Evolutionary conservation across 1,284 basidiomycete genomes (phyloP).

Genomic region (Puccinia polysora): DNA sequence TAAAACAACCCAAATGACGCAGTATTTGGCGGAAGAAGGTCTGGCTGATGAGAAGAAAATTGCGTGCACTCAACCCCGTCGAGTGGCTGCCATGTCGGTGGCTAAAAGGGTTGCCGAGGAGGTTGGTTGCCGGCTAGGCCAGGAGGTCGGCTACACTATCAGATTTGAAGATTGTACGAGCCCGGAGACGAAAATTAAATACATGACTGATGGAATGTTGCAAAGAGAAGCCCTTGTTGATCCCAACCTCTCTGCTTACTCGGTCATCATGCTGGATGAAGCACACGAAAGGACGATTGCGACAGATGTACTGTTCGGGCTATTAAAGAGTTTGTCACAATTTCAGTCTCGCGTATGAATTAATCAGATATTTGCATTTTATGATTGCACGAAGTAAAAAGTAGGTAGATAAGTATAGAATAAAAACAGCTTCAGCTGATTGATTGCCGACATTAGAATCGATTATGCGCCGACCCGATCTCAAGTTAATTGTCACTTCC

Average conservation of each 20-base stretch:
- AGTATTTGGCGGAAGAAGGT: slow-evolving; percentile 83
- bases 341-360: not conserved
- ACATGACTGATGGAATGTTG: slow-evolving; percentile 99
- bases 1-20: slow-evolving; percentile 68
- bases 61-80: slow-evolving; percentile 95
- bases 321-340: slow-evolving; percentile 69
- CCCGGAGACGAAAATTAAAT: slow-evolving; percentile 97
- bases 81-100: slow-evolving; percentile 98
- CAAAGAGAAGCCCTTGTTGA: slow-evolving; percentile 94
- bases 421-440: not conserved
- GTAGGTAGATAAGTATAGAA: too few relatives aligned
- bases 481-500: slow-evolving; percentile 96
- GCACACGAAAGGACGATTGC: slow-evolving; percentile 97
- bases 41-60: slow-evolving; percentile 81
- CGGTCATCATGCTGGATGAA: slow-evolving; percentile 96
- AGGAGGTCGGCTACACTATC: slow-evolving; percentile 97
- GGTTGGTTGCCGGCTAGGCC: slow-evolving; percentile 89
- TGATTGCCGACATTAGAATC: slow-evolving; percentile 58
- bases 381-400: too few relatives aligned
- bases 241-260: slow-evolving; percentile 84
- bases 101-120: slow-evolving; percentile 98
- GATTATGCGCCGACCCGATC: slow-evolving; percentile 83
- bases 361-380: too few relatives aligned
- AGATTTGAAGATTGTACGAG: slow-evolving; percentile 99
- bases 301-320: slow-evolving; percentile 93